phyloP scores from a whole-genome alignment of 352 stramenopile genomes.

The Aphanomyces stellatus region DNA sequence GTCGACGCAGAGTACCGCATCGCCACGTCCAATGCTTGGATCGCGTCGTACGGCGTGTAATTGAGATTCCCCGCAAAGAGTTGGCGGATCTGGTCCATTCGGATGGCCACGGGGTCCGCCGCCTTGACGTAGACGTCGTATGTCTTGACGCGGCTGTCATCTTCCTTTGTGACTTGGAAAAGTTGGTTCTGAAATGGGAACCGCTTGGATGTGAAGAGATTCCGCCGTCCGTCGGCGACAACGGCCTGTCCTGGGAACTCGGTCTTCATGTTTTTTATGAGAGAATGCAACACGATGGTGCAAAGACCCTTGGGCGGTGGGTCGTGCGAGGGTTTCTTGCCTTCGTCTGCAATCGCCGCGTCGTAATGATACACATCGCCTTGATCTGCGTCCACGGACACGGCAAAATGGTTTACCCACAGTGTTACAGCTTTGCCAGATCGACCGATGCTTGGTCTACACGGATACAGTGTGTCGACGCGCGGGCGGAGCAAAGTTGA shows the following conservation, averaged over 20 bases:
- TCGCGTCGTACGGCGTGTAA: constrained; percentile 59
- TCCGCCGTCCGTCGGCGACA: constrained; percentile 47
- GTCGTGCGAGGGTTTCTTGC: constrained; percentile 33
- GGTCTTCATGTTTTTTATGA: constrained; percentile 30
- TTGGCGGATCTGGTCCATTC: constrained; percentile 49
- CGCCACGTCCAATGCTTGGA: constrained; percentile 59
- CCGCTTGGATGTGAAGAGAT: constrained; percentile 36
- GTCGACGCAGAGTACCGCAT: constrained; percentile 47
- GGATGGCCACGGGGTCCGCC: constrained; percentile 43
- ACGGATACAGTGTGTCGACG: constrained; percentile 37
- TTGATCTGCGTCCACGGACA: constrained; percentile 32
- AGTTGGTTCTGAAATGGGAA: constrained; percentile 39
- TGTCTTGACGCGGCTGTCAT: constrained; percentile 33
- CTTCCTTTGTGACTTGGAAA: constrained; percentile 36
- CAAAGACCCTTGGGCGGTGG: constrained; percentile 47
- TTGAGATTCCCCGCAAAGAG: constrained; percentile 46
- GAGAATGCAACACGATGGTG: constrained; percentile 41
- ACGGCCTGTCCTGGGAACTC: constrained; percentile 32
- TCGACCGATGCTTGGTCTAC: constrained; percentile 42
- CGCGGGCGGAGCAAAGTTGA: constrained; percentile 31
- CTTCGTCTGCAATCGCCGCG: constrained; percentile 38
- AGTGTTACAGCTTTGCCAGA: constrained; percentile 32
- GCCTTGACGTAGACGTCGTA: constrained; percentile 50
- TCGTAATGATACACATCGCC: constrained; percentile 70
- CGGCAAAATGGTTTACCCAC: constrained; percentile 54